phyloP scores from a whole-genome alignment of 1,139 yeast species.

The Hyphopichia fennica region DNA sequence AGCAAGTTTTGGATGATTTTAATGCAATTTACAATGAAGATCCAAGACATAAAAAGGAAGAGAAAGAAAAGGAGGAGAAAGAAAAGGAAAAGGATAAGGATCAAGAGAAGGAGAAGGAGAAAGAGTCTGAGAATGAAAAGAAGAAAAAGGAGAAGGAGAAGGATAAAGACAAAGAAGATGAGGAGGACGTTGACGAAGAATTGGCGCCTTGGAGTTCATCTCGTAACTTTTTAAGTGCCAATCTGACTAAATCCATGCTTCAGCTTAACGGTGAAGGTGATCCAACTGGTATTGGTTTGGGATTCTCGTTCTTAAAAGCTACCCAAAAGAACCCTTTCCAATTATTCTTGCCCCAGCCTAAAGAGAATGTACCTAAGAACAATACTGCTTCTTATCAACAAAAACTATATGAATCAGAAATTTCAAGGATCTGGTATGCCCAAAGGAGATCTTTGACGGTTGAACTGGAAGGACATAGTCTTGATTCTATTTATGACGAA shows the following conservation, averaged over 20 bases:
- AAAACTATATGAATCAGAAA: constrained; percentile 88
- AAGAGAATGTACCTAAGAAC: constrained; percentile 45
- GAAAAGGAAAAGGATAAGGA: constrained; percentile 16
- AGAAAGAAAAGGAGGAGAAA: constrained; percentile 16
- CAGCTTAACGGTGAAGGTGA: constrained; percentile 97
- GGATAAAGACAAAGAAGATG: constrained; percentile 29
- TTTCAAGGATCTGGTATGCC: constrained; percentile 85
- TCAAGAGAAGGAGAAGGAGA: constrained; percentile 21
- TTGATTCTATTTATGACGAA: constrained; percentile 36
- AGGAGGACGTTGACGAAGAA: constrained; percentile 72
- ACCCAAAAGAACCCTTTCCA: constrained; percentile 95
- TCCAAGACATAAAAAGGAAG: constrained; percentile 16
- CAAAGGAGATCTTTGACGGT: constrained; percentile 68
- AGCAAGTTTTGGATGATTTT: constrained; percentile 76
- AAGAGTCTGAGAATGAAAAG: constrained; percentile 20
- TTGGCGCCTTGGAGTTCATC: constrained; percentile 93
- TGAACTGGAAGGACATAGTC: constrained; percentile 30
- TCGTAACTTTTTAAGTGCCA: constrained; percentile 86
- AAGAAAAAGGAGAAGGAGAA: constrained; percentile 34
- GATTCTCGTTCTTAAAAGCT: constrained; percentile 84
- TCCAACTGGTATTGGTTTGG: constrained; percentile 90
- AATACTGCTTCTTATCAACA: constrained; percentile 76
- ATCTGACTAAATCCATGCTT: constrained; percentile 95
- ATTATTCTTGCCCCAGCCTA: constrained; percentile 54
- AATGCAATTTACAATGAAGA: constrained; percentile 51